Percentiles rank a stretch among this genome's conserved stretches.
phyloP scores from a whole-genome alignment of 2,329 filamentous ascomycete species.

The Nothopassalora personata region DNA sequence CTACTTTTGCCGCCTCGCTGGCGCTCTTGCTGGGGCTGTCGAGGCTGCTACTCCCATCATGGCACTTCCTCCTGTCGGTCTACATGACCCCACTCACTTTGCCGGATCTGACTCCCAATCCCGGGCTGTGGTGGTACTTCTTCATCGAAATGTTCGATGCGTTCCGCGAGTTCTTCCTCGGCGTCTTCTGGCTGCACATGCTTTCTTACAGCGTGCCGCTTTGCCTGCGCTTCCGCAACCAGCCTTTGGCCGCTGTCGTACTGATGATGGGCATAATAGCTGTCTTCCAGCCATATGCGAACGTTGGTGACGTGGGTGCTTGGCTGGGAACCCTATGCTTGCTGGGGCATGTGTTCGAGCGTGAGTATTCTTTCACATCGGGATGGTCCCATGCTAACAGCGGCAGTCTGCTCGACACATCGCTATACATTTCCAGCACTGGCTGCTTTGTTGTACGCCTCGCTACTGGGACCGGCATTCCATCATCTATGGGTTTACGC shows the following conservation, averaged over 20 bases:
- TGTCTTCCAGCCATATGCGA: slow-evolving; percentile 96
- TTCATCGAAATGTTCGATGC: slow-evolving; percentile 99
- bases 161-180: slow-evolving; percentile 93
- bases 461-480: slow-evolving; percentile 86
- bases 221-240: slow-evolving; percentile 72
- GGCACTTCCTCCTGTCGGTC: slow-evolving; percentile 81
- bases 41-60: slow-evolving; percentile 68
- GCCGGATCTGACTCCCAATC: slow-evolving; percentile 88
- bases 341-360: slow-evolving; percentile 84
- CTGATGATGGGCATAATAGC: slow-evolving; percentile 85
- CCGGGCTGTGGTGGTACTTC: slow-evolving; percentile 99
- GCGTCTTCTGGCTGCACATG: slow-evolving; percentile 95
- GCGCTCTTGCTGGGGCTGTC: slow-evolving; percentile 65
- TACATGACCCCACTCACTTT: slow-evolving; percentile 90
- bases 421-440: slow-evolving; percentile 85
- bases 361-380: slow-evolving; percentile 43
- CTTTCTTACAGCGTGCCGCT: slow-evolving; percentile 83
- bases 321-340: slow-evolving; percentile 79
- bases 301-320: slow-evolving; percentile 80
- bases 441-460: slow-evolving; percentile 78
- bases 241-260: slow-evolving; percentile 80
- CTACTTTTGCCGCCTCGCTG: slow-evolving; percentile 52
- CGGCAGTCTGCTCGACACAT: slow-evolving; percentile 57
- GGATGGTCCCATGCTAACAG: slow-evolving; percentile 1
- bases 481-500: slow-evolving; percentile 98